Base-by-base conservation (phyloP, 345 rosid genomes). In the Geranium brycei region DNA sequence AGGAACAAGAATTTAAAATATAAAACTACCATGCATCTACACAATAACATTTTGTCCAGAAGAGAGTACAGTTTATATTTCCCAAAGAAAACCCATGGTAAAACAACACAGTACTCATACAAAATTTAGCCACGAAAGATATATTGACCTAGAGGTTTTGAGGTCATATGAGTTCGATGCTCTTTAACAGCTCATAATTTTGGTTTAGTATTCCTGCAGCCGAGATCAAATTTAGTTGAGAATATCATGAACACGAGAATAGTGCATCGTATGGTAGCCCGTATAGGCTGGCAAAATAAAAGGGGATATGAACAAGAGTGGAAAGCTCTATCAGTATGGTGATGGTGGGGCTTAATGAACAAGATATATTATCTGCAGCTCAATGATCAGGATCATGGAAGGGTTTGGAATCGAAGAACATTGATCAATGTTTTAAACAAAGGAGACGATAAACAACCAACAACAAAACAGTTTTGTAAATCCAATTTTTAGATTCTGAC, bases 131-230 rank as follows among this genome's bases (percentile, higher is more conserved):
- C 14, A 18, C 41, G 51, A 38, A 23, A 17, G 74, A 75, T 79
- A 77, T 77, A 67, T 68, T 80, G 70, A 81, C 86, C 82, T 81
- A 84, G 72, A 75, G 59, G 71, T 55, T 68, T 79, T 74, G 83
- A 75, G 76, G 79, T 75, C 76, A 78, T 71, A 69, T 51, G 72
- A 63, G 69, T 75, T 78, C 64, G 71, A 66, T 70, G 77, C 74
- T 78, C 79, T 78, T 82, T 76, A 82, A 74, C 87, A 76, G 80
- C 85, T 75, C 82, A 78, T 82, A 75, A 76, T 77, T 70, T 72
- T 71, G 82, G 71, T 70, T 63, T 69, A 62, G 62, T 40, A 78
- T 64, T 74, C 85, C 85, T 85, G 83, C 83, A 75, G 74, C 70
- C 82, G 82, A 78, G 73, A 80, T 77, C 72, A 68, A 31, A 64